phyloP scores from a whole-genome alignment of 768 basidiomycete species.

The Hygrophorus pudorinus region DNA sequence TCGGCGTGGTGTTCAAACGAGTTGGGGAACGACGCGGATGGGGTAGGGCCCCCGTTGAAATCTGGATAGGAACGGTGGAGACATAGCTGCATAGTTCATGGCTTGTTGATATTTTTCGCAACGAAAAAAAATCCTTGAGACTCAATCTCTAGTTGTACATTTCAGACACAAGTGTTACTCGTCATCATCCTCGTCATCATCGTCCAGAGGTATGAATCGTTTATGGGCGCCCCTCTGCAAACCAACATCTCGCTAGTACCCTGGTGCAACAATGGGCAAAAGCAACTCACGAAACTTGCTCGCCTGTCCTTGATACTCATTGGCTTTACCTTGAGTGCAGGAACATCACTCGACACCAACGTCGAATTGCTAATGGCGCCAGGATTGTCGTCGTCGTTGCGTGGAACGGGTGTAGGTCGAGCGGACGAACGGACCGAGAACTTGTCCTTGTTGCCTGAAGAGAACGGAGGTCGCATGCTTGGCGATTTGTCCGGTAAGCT shows the following conservation, averaged over 20 bases:
- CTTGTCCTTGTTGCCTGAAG: no score
- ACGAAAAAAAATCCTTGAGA: no score
- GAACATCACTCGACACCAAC: background rate
- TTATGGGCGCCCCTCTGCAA: conserved; percentile 1
- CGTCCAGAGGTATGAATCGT: conserved; percentile 4
- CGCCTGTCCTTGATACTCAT: conserved; percentile 5
- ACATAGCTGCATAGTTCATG: no score
- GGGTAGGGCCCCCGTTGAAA: conserved; percentile 56
- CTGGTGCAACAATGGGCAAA: background rate
- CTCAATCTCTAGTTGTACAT: no score
- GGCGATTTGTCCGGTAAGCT: no score
- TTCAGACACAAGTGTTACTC: background rate
- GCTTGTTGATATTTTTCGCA: no score
- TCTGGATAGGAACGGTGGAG: conserved; percentile 52
- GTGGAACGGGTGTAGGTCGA: background rate
- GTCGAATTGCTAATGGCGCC: background rate
- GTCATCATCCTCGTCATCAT: conserved; percentile 6
- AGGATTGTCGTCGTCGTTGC: background rate
- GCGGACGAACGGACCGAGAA: background rate
- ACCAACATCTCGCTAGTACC: background rate
- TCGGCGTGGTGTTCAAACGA: conserved; percentile 46
- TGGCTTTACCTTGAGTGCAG: background rate
- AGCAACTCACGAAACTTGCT: background rate
- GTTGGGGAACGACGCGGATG: conserved; percentile 48
- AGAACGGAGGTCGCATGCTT: no score